Evolutionary conservation across 768 basidiomycete species (phyloP), one percentile per base, ranked within the genome.

Genomic region (Hygrophorus russula): DNA sequence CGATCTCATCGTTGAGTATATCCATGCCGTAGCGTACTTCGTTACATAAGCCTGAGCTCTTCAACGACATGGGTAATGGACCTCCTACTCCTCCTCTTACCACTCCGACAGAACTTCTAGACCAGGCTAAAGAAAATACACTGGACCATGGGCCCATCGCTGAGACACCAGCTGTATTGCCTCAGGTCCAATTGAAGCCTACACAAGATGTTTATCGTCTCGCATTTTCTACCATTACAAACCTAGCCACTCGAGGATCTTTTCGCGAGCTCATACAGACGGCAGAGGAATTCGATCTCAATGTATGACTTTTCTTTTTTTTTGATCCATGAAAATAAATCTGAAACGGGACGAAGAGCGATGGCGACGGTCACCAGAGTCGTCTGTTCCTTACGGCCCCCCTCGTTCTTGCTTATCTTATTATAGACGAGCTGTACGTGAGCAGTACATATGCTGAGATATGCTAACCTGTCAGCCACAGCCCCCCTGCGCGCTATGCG

Each of bases 71-170:
- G 78, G 64, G 64, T 27, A 73, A 75, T 53, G 75, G 69, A 24
- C 76, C 77, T 33, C 76, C 74, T 4, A 81, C 80, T 1, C 80
- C 80, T 35, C 80, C 79, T 9, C 74, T 76, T 6, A 69, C 69
- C 5, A 76, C 74, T 11, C 69, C 68, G 9, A 60, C 66, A 38
- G 78, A 81, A 55, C 63, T 80, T 27, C 68, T 65, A 41, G 74
- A 80, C 53, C 70, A 74, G 48, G 68, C 68, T 14, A 67, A 66
- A 46, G 45, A 45, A 18, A 42, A 49, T 17, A 48, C 18, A 17
- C 36, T 46, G 15, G 28, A 28, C 10, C 42, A 44, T 28, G 34
- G 55, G 13, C 19, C 57, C 10, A 42, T 47, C 2, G 43, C 46
- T 15, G 36, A 48, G 31, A 34, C 48, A 48, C 37, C 42, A 20